Percentiles rank a stretch among this genome's conserved stretches.
These are phyloP conservation scores for Thraustochytrium striatum DNA, from an alignment of 352 stramenopile genomes.

Conservation along the genomic window DNA sequence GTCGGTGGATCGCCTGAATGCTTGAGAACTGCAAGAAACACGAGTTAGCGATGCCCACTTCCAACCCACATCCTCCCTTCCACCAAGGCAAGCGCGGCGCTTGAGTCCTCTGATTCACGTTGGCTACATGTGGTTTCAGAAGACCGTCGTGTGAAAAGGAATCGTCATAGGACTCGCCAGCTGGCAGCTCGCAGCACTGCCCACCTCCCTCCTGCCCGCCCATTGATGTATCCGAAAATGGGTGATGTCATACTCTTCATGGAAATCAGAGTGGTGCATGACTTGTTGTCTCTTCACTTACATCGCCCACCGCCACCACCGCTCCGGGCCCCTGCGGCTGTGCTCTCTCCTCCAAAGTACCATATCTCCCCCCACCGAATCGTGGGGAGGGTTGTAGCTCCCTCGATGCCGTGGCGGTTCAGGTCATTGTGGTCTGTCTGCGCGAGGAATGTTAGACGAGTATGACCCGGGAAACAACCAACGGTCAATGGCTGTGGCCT, in stretches of 20 bases:
- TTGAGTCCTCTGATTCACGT: neutral
- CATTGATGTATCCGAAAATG: neutral
- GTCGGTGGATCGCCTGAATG: neutral
- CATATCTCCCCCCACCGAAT: too few species aligned
- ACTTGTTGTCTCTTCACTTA: neutral
- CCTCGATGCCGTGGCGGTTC: too few species aligned
- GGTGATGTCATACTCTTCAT: neutral
- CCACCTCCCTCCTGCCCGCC: too few species aligned
- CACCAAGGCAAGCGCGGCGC: neutral
- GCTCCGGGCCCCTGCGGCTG: too few species aligned
- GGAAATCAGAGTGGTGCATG: slow-evolving; percentile 3
- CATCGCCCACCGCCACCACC: neutral
- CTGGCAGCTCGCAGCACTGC: neutral
- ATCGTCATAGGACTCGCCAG: neutral
- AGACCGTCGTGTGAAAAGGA: slow-evolving; percentile 1
- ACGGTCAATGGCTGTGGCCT: neutral
- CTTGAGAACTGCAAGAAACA: neutral
- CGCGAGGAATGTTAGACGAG: neutral
- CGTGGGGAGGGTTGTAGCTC: too few species aligned
- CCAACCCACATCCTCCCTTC: neutral
- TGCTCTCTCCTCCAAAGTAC: too few species aligned
- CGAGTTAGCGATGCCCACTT: neutral
- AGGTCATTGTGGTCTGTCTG: too few species aligned
- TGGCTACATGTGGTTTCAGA: neutral
- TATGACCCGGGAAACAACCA: neutral